Evolutionary conservation across 345 rosid genomes (phyloP).

Genomic region (Ceriops decandra): DNA sequence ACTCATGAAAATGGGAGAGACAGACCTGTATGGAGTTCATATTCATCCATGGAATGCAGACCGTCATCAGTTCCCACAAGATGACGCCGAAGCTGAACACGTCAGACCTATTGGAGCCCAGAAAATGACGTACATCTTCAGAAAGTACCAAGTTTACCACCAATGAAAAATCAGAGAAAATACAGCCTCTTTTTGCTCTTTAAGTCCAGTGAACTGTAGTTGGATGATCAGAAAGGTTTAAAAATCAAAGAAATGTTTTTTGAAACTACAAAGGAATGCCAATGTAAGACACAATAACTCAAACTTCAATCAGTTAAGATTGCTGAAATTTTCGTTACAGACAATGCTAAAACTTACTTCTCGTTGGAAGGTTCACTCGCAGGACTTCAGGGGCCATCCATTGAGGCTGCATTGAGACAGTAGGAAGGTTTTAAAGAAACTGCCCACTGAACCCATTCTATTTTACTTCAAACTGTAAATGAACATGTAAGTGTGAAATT

Average conservation of each 20-base stretch:
- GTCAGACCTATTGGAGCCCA: constrained; percentile 57
- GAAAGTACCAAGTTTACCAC: background rate
- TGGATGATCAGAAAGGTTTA: too few relatives aligned
- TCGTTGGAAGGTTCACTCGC: constrained; percentile 85
- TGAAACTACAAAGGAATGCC: too few relatives aligned
- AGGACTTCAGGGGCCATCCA: constrained; percentile 99
- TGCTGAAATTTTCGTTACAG: too few relatives aligned
- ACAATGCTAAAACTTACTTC: constrained; percentile 39
- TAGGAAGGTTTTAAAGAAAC: background rate
- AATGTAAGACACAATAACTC: too few relatives aligned
- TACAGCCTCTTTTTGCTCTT: too few relatives aligned
- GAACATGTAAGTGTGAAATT: background rate
- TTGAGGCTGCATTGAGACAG: constrained; percentile 59
- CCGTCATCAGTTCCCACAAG: constrained; percentile 82
- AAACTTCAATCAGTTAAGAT: too few relatives aligned
- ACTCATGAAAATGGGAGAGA: background rate
- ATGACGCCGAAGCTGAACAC: constrained; percentile 84
- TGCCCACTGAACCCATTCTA: background rate
- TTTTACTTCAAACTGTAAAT: background rate
- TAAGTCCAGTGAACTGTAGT: too few relatives aligned
- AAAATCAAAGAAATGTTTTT: too few relatives aligned
- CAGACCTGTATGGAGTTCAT: constrained; percentile 68
- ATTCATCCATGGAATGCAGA: constrained; percentile 72
- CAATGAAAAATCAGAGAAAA: background rate
- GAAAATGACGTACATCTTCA: background rate